Percentiles rank a stretch among this genome's conserved stretches.
These are phyloP conservation scores for Thraustotheca clavata DNA, from an alignment of 352 stramenopile genomes.

Conservation along the genomic window DNA sequence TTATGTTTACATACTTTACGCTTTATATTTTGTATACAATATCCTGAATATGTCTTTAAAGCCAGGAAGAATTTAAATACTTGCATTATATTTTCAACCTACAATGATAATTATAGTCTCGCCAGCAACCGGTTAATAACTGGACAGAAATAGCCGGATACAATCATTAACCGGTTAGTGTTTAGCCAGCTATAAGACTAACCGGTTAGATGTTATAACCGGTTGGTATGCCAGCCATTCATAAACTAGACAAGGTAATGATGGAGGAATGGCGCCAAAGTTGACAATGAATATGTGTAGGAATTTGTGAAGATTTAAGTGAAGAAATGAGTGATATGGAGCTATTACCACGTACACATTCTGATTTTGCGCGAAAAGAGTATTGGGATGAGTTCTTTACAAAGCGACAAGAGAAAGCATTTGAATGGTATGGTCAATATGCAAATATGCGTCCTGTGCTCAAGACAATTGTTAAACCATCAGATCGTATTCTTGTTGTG, in stretches of 20 bases:
- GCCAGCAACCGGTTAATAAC: too few species aligned
- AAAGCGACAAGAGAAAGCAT: slow-evolving; percentile 55
- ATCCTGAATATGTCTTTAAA: too few species aligned
- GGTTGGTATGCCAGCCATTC: not conserved
- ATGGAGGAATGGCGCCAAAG: not conserved
- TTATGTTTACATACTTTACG: too few species aligned
- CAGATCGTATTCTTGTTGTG: slow-evolving; percentile 53
- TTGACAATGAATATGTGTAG: slow-evolving; percentile 4
- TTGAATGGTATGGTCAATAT: slow-evolving; percentile 77
- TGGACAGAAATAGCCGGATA: not conserved
- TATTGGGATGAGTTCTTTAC: slow-evolving; percentile 73
- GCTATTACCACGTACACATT: slow-evolving; percentile 37
- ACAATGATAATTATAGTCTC: too few species aligned
- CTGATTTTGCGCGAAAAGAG: slow-evolving; percentile 57
- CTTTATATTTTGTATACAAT: too few species aligned
- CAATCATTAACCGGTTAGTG: not conserved
- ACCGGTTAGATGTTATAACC: not conserved
- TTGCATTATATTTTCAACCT: too few species aligned
- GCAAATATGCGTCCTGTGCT: slow-evolving; percentile 31
- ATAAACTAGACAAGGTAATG: slow-evolving; percentile 3
- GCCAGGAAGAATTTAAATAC: too few species aligned
- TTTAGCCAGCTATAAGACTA: not conserved
- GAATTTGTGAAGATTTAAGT: not conserved
- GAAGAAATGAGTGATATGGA: slow-evolving; percentile 10
- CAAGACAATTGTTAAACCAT: slow-evolving; percentile 29